Conservation (phyloP, 306 rosid species). For the Pyrus betulifolia region DNA sequence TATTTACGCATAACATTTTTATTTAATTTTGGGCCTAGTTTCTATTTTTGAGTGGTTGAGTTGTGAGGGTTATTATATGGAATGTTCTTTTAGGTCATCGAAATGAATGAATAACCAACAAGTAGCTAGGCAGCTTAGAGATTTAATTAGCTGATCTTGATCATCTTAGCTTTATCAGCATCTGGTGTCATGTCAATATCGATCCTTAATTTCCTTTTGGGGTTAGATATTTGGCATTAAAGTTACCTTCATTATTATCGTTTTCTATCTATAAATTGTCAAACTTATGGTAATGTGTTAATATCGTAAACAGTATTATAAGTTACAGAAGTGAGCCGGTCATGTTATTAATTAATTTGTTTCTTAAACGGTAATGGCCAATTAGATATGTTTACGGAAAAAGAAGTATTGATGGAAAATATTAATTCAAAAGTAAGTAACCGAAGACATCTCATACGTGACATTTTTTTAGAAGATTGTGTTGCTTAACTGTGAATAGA, state of each 20-base stretch:
- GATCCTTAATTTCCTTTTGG: background rate
- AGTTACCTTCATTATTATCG: background rate
- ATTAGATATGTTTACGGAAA: background rate
- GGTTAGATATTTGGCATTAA: background rate
- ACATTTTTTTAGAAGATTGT: background rate
- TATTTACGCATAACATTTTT: background rate
- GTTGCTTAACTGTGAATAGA: background rate
- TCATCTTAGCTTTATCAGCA: background rate
- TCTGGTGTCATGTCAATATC: background rate
- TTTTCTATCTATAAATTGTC: background rate
- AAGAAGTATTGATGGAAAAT: background rate
- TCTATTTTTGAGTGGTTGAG: background rate
- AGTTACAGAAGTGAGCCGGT: background rate
- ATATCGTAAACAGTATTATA: background rate
- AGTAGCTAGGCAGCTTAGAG: background rate
- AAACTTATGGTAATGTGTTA: background rate
- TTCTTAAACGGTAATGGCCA: background rate
- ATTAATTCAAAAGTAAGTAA: too few species aligned
- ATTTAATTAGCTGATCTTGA: background rate
- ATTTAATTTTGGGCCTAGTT: background rate
- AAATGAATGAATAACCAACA: background rate
- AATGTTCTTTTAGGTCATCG: background rate
- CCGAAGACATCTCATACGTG: background rate
- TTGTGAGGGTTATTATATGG: background rate
- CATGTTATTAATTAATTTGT: background rate